Evolutionary conservation across 306 rosid species (phyloP).

Genomic region (Vigna radiata): DNA sequence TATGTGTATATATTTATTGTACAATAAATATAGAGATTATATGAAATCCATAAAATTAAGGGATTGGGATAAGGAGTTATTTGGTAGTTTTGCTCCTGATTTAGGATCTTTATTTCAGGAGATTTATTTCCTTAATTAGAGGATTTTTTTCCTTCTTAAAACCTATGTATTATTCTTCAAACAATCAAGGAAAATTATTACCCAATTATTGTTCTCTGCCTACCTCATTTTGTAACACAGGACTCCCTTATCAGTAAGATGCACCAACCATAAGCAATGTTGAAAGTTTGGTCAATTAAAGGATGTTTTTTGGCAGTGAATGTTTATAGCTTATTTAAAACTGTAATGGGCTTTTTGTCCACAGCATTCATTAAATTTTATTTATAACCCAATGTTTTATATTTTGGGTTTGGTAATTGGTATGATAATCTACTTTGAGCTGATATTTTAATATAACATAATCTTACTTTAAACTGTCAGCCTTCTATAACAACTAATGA

Average conservation of each 20-base stretch:
- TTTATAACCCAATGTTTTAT: slow-evolving; percentile 9
- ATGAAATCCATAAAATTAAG: too few relatives aligned
- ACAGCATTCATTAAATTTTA: slow-evolving; percentile 15
- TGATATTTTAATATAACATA: slow-evolving; percentile 25
- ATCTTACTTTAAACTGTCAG: slow-evolving; percentile 53
- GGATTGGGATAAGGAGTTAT: too few relatives aligned
- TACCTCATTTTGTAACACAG: too few relatives aligned
- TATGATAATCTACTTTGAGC: slow-evolving; percentile 23
- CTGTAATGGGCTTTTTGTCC: not conserved
- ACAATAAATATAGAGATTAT: too few relatives aligned
- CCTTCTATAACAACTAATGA: slow-evolving; percentile 94
- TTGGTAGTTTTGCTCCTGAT: too few relatives aligned
- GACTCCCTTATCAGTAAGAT: not conserved
- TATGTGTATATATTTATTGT: too few relatives aligned
- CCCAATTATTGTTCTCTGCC: too few relatives aligned
- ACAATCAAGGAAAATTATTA: too few relatives aligned
- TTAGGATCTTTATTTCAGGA: too few relatives aligned
- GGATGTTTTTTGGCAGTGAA: slow-evolving; percentile 4
- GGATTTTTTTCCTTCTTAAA: too few relatives aligned
- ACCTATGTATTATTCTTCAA: too few relatives aligned
- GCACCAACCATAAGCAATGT: not conserved
- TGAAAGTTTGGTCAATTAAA: slow-evolving; percentile 5
- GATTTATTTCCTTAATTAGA: too few relatives aligned
- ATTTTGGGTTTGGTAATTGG: slow-evolving; percentile 23
- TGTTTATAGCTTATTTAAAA: slow-evolving; percentile 29